These are phyloP conservation scores for Toxoplasma gondii DNA, from an alignment of 169 alveolate species.

Conservation along the genomic window DNA sequence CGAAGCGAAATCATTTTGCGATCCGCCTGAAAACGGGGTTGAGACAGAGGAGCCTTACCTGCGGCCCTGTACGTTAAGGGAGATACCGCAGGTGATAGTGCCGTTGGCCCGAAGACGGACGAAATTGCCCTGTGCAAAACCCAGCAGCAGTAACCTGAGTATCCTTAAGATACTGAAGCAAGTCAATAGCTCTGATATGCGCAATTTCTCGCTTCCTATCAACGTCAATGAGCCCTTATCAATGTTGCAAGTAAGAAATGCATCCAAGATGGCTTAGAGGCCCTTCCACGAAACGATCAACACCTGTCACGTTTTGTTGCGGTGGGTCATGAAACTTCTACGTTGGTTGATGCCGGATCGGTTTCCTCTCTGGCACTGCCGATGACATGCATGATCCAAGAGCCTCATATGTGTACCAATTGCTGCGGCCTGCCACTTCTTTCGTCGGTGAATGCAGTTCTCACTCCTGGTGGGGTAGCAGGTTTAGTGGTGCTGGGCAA, in stretches of 20 bases:
- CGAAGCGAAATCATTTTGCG: too few species aligned
- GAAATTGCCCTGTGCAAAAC: conserved; percentile 5
- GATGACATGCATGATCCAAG: too few species aligned
- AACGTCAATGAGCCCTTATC: conserved; percentile 95
- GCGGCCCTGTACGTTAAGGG: neutral
- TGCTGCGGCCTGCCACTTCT: too few species aligned
- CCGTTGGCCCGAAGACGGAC: neutral
- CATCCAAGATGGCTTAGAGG: too few species aligned
- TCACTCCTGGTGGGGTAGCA: too few species aligned
- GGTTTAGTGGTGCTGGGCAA: too few species aligned
- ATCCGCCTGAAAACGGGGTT: too few species aligned
- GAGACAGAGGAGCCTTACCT: neutral
- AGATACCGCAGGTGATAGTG: neutral
- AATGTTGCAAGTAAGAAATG: conserved; percentile 80
- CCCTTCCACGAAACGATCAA: neutral
- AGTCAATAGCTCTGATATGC: conserved; percentile 92
- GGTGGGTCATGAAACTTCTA: too few species aligned
- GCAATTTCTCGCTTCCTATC: conserved; percentile 95
- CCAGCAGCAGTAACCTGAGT: neutral
- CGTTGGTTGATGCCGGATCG: too few species aligned
- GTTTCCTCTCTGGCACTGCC: too few species aligned
- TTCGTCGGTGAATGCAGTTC: too few species aligned
- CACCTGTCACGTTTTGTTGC: neutral
- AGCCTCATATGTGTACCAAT: too few species aligned
- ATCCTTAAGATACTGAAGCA: neutral